Evolutionary conservation across 768 basidiomycete genomes (phyloP).

Genomic region (Boletus subcaerulescens): DNA sequence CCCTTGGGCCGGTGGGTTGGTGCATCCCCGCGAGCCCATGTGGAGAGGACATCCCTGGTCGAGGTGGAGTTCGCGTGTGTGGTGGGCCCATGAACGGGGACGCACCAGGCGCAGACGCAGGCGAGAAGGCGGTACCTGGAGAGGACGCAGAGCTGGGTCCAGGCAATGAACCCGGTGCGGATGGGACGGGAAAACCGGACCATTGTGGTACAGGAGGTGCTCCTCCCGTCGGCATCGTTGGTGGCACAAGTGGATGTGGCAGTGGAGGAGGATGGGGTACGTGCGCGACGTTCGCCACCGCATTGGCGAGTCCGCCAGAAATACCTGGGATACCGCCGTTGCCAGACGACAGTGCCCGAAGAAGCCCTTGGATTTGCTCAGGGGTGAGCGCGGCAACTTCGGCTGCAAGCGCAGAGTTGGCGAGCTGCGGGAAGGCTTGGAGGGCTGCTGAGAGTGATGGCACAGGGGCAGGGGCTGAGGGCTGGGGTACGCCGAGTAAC

Average conservation of each 20-base stretch:
- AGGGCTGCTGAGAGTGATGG: constrained; percentile 23
- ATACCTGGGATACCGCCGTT: constrained; percentile 34
- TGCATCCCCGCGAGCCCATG: constrained; percentile 12
- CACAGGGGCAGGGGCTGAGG: constrained; percentile 11
- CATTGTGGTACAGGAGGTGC: constrained; percentile 19
- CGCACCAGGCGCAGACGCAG: not conserved
- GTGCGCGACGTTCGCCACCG: constrained; percentile 23
- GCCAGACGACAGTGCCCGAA: constrained; percentile 52
- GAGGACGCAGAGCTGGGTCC: not conserved
- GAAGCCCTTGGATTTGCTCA: constrained; percentile 69
- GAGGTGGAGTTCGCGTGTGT: constrained; percentile 21
- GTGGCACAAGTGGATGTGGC: constrained; percentile 15
- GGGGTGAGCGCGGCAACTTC: constrained; percentile 74
- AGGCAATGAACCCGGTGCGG: constrained; percentile 11
- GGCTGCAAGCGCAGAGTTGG: constrained; percentile 56
- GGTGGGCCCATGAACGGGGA: constrained; percentile 17
- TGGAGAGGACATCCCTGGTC: constrained; percentile 23
- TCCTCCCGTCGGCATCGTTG: constrained; percentile 5
- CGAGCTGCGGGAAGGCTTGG: constrained; percentile 35
- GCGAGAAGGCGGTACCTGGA: not conserved
- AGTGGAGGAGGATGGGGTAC: constrained; percentile 12
- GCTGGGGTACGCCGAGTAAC: constrained; percentile 10
- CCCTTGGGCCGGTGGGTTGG: constrained; percentile 28
- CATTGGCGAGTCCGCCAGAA: constrained; percentile 27
- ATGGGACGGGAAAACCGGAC: constrained; percentile 27